A percentile compares a stretch with the other conserved stretches of the same genome.
Evolutionary conservation across 2,329 filamentous ascomycete species (phyloP).

Genomic region (Colletotrichum echinochloae): DNA sequence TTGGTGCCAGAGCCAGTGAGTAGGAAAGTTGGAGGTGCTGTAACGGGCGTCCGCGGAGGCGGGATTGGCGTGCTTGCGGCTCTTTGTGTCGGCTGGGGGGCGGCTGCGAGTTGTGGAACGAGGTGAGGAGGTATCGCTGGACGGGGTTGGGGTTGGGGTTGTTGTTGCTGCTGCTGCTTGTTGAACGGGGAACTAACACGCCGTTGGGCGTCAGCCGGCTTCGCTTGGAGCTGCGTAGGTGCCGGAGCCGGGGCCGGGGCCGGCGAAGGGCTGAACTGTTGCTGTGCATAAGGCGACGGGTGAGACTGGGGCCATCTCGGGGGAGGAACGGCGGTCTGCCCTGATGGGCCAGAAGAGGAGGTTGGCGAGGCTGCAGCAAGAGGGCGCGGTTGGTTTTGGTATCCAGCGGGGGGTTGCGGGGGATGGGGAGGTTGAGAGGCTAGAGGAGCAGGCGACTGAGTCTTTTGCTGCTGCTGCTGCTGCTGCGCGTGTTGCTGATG

Average conservation of each 20-base stretch:
- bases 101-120: conserved; percentile 53
- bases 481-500: conserved; percentile 39
- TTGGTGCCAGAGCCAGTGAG: conserved; percentile 63
- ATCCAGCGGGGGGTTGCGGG: conserved; percentile 43
- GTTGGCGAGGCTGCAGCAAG: conserved; percentile 40
- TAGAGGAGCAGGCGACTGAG: conserved; percentile 36
- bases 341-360: conserved; percentile 27
- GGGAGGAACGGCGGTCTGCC: conserved; percentile 43
- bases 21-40: conserved; percentile 45
- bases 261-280: conserved; percentile 43
- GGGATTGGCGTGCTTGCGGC: conserved; percentile 47
- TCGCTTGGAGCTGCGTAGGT: conserved; percentile 40
- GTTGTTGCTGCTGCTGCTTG: conserved; percentile 53
- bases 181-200: conserved; percentile 48
- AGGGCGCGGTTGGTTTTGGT: conserved; percentile 30
- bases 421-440: conserved; percentile 49
- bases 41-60: conserved; percentile 51
- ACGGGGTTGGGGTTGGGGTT: too few relatives aligned
- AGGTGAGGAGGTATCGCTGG: conserved; percentile 57
- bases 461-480: conserved; percentile 35
- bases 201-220: conserved; percentile 45
- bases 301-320: conserved; percentile 51
- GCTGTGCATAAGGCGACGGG: conserved; percentile 45
- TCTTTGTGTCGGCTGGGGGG: conserved; percentile 49
- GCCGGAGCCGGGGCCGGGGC: conserved; percentile 24